Evolutionary conservation across 2,329 filamentous ascomycete genomes (phyloP).

Genomic region (Alternaria ventricosa): DNA sequence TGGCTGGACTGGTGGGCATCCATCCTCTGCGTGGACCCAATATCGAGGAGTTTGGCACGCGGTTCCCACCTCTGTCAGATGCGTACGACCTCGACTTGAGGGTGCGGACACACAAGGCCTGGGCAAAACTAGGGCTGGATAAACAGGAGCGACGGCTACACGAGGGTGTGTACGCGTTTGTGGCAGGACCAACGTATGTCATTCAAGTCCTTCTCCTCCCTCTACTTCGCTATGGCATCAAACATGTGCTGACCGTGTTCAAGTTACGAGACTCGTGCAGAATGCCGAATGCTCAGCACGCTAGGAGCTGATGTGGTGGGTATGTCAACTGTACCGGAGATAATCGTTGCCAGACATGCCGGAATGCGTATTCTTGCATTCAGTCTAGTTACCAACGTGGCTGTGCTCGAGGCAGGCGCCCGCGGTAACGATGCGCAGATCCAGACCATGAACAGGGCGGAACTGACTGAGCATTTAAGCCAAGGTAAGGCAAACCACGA

Average conservation of each 20-base stretch:
- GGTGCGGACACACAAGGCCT: conserved; percentile 63
- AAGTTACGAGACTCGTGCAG: conserved; percentile 69
- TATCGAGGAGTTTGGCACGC: conserved; percentile 65
- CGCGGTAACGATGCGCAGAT: conserved; percentile 64
- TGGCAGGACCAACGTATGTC: conserved; percentile 65
- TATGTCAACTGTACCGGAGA: conserved; percentile 74
- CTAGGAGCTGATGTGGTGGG: conserved; percentile 73
- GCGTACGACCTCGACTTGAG: conserved; percentile 69
- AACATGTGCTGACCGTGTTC: conserved; percentile 14
- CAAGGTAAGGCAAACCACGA: conserved; percentile 68
- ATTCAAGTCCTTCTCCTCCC: conserved; percentile 5
- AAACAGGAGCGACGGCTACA: conserved; percentile 61
- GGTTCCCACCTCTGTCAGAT: conserved; percentile 70
- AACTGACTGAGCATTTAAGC: conserved; percentile 63
- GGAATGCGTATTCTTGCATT: conserved; percentile 69
- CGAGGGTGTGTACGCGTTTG: conserved; percentile 71
- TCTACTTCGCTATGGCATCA: not conserved
- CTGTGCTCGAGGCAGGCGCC: conserved; percentile 64
- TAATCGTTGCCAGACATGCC: conserved; percentile 69
- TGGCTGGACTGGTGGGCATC: conserved; percentile 66
- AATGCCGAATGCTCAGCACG: conserved; percentile 66
- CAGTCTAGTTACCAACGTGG: conserved; percentile 70
- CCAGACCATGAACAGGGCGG: conserved; percentile 56
- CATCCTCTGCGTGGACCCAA: conserved; percentile 70
- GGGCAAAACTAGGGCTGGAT: conserved; percentile 58